phyloP scores from a whole-genome alignment of 768 basidiomycete species.

The Lactifluus piperatus region DNA sequence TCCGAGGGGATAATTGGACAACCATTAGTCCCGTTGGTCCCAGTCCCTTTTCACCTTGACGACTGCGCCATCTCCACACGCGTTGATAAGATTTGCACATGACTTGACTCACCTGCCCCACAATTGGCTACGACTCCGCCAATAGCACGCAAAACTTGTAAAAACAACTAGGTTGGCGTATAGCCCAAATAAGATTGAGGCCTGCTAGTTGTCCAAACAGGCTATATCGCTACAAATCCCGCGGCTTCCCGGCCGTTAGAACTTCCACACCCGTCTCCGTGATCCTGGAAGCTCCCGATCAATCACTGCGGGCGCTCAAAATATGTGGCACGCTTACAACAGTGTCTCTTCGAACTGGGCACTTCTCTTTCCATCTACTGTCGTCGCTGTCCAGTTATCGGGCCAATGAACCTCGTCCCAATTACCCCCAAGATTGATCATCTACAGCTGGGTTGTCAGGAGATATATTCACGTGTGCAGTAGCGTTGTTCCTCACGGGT shows the following conservation, averaged over 20 bases:
- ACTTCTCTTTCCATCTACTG: constrained; percentile 79
- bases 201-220: constrained; percentile 8
- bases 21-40: background rate
- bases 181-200: constrained; percentile 13
- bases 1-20: constrained; percentile 6
- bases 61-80: background rate
- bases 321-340: constrained; percentile 46
- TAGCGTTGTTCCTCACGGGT: constrained; percentile 40
- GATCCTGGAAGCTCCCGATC: constrained; percentile 43
- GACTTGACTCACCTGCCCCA: constrained; percentile 9
- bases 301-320: constrained; percentile 17
- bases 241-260: constrained; percentile 52
- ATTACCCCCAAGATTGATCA: constrained; percentile 82
- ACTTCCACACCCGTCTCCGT: constrained; percentile 88
- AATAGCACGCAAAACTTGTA: constrained; percentile 9
- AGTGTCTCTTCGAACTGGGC: constrained; percentile 98
- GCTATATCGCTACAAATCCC: constrained; percentile 25
- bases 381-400: constrained; percentile 95
- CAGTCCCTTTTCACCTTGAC: background rate
- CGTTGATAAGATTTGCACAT: constrained; percentile 10
- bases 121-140: constrained; percentile 1
- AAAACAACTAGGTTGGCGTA: constrained; percentile 1
- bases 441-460: constrained; percentile 37
- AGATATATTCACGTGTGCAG: constrained; percentile 1
- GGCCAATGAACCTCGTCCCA: constrained; percentile 83